Conservation (phyloP, 1,284 basidiomycete genomes). For the Erythrobasidium hasegawianum region DNA sequence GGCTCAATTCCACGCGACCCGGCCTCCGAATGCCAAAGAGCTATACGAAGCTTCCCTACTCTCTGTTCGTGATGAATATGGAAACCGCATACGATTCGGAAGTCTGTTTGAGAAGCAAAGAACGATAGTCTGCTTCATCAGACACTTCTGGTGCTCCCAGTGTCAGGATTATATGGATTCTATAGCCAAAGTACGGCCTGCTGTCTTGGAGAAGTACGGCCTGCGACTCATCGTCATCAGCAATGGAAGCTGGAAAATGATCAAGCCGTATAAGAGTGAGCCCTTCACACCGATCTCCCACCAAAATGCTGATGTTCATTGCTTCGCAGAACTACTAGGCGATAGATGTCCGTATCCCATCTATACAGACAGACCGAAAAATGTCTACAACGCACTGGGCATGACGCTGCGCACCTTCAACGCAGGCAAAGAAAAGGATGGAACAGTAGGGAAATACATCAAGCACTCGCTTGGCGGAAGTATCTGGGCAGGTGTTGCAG, state of each 20-base stretch:
- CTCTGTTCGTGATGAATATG: constrained; percentile 34
- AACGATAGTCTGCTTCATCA: constrained; percentile 63
- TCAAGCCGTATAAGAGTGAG: constrained; percentile 54
- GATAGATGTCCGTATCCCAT: constrained; percentile 47
- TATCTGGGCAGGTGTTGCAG: constrained; percentile 7
- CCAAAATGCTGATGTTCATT: neutral
- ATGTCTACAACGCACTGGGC: constrained; percentile 57
- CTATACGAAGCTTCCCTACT: constrained; percentile 30
- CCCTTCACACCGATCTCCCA: neutral
- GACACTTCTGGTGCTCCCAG: constrained; percentile 43
- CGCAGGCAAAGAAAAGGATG: constrained; percentile 14
- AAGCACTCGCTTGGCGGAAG: constrained; percentile 19
- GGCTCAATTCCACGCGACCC: constrained; percentile 11
- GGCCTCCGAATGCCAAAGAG: constrained; percentile 34
- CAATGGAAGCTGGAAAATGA: constrained; percentile 60
- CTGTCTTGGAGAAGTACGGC: constrained; percentile 53
- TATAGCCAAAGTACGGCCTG: constrained; percentile 51
- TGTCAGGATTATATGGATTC: constrained; percentile 59
- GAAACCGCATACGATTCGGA: constrained; percentile 34
- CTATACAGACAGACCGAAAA: constrained; percentile 60
- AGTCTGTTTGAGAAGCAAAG: constrained; percentile 50
- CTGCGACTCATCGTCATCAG: constrained; percentile 59
- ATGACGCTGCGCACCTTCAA: constrained; percentile 49
- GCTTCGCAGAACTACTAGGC: constrained; percentile 14
- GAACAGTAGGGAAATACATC: constrained; percentile 17